A percentile compares a stretch with the other conserved stretches of the same genome.
Conservation (phyloP, 169 alveolate species). For the Besnoitia besnoiti region DNA sequence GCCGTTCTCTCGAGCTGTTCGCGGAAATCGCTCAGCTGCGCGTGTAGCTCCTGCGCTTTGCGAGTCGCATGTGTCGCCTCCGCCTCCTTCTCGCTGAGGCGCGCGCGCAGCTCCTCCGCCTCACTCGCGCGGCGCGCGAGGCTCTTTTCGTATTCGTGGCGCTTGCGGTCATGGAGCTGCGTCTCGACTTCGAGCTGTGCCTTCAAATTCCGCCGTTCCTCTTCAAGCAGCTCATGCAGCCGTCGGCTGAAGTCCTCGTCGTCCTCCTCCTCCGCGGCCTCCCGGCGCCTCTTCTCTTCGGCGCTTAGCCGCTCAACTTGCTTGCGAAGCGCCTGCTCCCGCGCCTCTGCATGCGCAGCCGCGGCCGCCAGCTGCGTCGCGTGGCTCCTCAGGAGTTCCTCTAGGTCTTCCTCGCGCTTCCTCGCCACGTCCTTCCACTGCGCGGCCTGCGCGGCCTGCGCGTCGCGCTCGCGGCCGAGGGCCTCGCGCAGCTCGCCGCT, state of each 20-base stretch:
- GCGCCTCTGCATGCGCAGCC: not conserved
- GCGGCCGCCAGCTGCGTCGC: not conserved
- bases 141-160: not conserved
- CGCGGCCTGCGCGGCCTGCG: not conserved
- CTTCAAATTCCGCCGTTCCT: not conserved
- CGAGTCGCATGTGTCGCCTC: no score
- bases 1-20: no score
- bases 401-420: not conserved
- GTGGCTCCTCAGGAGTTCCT: not conserved
- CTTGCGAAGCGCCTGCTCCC: not conserved
- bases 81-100: no score
- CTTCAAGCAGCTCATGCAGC: not conserved
- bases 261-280: not conserved
- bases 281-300: not conserved
- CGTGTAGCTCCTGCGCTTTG: no score
- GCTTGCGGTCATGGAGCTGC: not conserved
- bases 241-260: not conserved
- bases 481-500: not conserved
- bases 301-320: not conserved
- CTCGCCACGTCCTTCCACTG: not conserved
- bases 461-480: not conserved
- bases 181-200: not conserved
- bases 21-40: no score
- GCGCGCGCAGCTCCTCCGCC: not conserved
- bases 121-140: not conserved